Conservation (phyloP, 139 green algal genomes). For the Haematococcus lacustris region DNA sequence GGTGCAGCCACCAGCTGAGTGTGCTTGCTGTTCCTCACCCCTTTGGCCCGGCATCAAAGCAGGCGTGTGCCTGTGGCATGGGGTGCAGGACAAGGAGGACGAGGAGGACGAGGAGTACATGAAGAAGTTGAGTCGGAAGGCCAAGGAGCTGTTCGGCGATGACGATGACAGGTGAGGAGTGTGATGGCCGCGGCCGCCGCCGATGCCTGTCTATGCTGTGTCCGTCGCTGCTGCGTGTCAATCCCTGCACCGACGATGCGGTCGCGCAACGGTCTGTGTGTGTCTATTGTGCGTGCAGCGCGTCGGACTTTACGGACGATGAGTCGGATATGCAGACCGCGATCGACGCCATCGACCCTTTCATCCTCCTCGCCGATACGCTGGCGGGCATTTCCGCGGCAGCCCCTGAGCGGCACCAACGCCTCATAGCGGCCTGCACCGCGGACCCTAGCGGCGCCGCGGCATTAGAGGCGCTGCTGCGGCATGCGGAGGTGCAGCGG, state of each 20-base stretch:
- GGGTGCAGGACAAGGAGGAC: neutral
- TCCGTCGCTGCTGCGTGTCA: neutral
- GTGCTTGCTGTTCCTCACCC: neutral
- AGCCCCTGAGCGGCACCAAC: neutral
- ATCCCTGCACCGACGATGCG: neutral
- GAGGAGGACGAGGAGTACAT: neutral
- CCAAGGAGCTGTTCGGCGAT: neutral
- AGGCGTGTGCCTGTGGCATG: neutral
- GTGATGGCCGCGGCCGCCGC: neutral
- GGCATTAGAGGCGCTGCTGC: neutral
- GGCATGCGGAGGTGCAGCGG: slow-evolving; percentile 3
- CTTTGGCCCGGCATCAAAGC: neutral
- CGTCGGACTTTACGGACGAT: slow-evolving; percentile 35
- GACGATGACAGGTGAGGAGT: slow-evolving; percentile 4
- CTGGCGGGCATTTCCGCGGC: slow-evolving; percentile 18
- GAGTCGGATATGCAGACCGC: slow-evolving; percentile 38
- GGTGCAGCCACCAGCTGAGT: neutral
- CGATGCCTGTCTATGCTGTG: neutral
- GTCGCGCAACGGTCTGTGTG: neutral
- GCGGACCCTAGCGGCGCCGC: neutral
- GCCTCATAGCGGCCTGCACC: neutral
- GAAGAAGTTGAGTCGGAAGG: neutral
- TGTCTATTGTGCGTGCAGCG: neutral
- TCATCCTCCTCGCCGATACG: slow-evolving; percentile 51
- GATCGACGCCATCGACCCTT: slow-evolving; percentile 65